Conservation (phyloP, 2,329 filamentous ascomycete species). For the Ophiocordyceps unilateralis region DNA sequence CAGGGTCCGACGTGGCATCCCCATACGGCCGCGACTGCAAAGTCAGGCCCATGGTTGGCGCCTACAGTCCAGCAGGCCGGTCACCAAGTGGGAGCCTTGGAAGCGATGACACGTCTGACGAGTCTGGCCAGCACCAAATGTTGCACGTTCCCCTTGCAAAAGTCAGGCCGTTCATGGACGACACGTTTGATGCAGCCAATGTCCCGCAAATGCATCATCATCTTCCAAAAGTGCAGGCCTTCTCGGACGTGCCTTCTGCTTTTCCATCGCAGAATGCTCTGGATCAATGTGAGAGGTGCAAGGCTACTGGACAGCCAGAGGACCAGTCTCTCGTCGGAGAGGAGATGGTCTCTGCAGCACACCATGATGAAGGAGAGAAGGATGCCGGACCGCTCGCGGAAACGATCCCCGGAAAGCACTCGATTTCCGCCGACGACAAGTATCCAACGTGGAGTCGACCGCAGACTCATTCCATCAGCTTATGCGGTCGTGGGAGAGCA, state of each 20-base stretch:
- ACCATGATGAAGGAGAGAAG: background rate
- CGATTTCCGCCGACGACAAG: background rate
- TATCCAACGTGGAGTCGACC: background rate
- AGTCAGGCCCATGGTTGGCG: slow-evolving; percentile 1
- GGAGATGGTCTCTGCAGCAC: background rate
- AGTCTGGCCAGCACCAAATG: background rate
- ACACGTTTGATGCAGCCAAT: slow-evolving; percentile 1
- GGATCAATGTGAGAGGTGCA: slow-evolving; percentile 1
- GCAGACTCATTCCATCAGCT: background rate
- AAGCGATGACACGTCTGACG: background rate
- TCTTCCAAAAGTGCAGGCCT: slow-evolving; percentile 2
- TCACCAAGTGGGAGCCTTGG: background rate
- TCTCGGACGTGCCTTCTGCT: slow-evolving; percentile 1
- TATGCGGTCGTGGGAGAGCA: background rate
- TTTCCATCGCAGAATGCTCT: background rate
- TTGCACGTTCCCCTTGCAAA: slow-evolving; percentile 1
- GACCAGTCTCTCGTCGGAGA: background rate
- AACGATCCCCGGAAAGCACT: background rate
- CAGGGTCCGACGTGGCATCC: background rate
- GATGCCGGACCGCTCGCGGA: background rate
- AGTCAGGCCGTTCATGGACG: slow-evolving; percentile 1
- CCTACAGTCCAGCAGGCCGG: background rate
- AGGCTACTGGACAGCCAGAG: background rate
- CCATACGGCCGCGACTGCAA: slow-evolving; percentile 1
- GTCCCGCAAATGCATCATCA: slow-evolving; percentile 5